Evolutionary conservation across 495 filamentous ascomycete species (phyloP), one percentile per base, ranked within the genome.

Genomic region (Penicillium paxilli): DNA sequence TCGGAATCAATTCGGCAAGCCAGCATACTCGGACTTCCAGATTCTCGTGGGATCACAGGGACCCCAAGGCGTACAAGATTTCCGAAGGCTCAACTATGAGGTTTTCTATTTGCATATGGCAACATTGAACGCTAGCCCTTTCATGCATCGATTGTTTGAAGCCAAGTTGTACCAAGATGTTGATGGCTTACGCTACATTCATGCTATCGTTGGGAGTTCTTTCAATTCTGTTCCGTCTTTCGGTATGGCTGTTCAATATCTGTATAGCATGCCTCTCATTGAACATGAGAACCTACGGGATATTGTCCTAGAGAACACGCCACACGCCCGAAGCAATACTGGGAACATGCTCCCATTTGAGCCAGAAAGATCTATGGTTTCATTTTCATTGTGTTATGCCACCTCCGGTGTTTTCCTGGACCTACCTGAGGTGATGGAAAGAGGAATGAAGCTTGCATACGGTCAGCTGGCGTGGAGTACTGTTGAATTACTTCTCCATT

Each of bases 321-420:
- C 11, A 12, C 10, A 42, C 20, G n/a, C 8, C 1, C 19, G 11
- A 10, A 21, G 6, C 7, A 12, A 42, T 4, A 9, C 8, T 9
- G 11, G 2, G 10, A n/a, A 8, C n/a, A 7, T 42, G 1, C 7
- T 2, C 30, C 40, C 53, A 0, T 66, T 63, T 47, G 44, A 47
- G 4, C 9, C 68, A 12, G 57, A 51, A 14, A 35, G 25, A 9
- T 60, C 64, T n/a, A 62, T 58, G 55, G 51, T 61, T 1, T 67
- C 69, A 25, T 55, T 70, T 24, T 62, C 66, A 10, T 25, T 72
- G 9, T 69, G 59, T 50, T 73, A 73, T 53, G 68, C 63, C 10
- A 48, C 60, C 0, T 57, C 60, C 1, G 70, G 70, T 0, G 65
- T 63, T 0, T 73, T 72, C 45, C 60, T 75, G 14, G 54, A 56